Evolutionary conservation across 2,329 filamentous ascomycete species (phyloP), one percentile per base, ranked within the genome.

Genomic region (Septoria linicola): DNA sequence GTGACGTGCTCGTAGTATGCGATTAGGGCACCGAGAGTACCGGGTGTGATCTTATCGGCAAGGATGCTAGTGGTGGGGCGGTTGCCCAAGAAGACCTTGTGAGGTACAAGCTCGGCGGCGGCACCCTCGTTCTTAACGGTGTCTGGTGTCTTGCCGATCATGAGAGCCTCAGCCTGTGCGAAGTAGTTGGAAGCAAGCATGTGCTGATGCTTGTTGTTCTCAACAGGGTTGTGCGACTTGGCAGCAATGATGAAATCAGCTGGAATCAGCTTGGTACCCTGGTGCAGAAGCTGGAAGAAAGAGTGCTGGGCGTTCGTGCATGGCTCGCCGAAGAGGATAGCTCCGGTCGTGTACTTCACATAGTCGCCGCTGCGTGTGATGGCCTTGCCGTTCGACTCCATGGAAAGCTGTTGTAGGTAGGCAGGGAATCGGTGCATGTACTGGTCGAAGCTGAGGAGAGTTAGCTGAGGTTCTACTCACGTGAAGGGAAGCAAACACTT

Each of bases 291-390:
- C 81, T 99, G 93, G 86, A 95, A 99, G 85, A 99, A 99, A 55
- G 93, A 97, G 82, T 99, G 93, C 79, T 99, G 93, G 37, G 93
- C 93, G 71, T 99, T 99, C 72, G 93, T 99, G 74, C 90, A 95
- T 47, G 93, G 93, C 80, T 99, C 93, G 68, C 93, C 93, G 70
- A 99, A 99, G 58, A 99, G 79, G 69, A 99, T 92, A 48, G 93
- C 83, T 41, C 93, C 92, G 31, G 93, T 99, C 52, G 91, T 96
- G 79, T 99, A 99, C 77, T 96, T 96, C 68, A 95, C 91, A 55
- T 95, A 86, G 59, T 85, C 82, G 31, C 90, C 85, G 51, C 83
- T 86, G 66, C 93, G 89, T 57, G 92, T 95, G 68, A 97, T 90
- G 55, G 88, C 89, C 81, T 99, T 99, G 70, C 93, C 93, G 74